These are phyloP conservation scores for Chrysanthemum seticuspe DNA, from an alignment of 129 eudicot species.

Conservation along the genomic window DNA sequence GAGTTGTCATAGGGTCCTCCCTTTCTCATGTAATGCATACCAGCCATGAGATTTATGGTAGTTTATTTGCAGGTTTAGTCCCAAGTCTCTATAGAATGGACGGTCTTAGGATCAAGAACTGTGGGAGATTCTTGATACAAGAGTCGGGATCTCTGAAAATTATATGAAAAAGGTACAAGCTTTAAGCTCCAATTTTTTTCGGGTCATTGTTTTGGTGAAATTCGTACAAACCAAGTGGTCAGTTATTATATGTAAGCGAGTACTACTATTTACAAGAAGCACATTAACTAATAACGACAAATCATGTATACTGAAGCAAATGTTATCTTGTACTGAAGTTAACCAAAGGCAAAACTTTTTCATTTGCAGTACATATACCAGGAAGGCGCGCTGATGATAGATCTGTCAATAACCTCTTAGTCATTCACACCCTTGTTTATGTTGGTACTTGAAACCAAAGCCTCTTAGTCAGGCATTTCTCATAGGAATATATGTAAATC, in stretches of 20 bases:
- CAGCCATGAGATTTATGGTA: too few species aligned
- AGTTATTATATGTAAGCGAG: background rate
- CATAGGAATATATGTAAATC: too few species aligned
- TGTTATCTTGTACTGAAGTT: too few species aligned
- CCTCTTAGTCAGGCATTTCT: too few species aligned
- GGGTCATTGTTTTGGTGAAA: background rate
- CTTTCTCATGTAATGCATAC: background rate
- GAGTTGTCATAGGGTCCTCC: background rate
- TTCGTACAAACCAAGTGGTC: background rate
- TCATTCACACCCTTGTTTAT: too few species aligned
- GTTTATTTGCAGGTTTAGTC: constrained; percentile 13
- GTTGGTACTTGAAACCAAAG: too few species aligned
- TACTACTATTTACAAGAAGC: background rate
- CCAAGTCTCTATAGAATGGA: background rate
- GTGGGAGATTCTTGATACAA: background rate
- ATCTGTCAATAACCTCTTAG: too few species aligned
- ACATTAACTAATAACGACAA: too few species aligned
- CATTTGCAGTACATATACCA: too few species aligned
- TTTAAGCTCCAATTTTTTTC: background rate
- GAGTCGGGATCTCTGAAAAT: background rate
- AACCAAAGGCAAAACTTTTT: too few species aligned
- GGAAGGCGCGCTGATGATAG: too few species aligned
- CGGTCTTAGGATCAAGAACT: background rate
- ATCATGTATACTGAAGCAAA: background rate
- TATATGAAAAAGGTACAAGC: background rate